Evolutionary conservation across 495 filamentous ascomycete species (phyloP).

Genomic region (Rostrohypoxylon terebratum): DNA sequence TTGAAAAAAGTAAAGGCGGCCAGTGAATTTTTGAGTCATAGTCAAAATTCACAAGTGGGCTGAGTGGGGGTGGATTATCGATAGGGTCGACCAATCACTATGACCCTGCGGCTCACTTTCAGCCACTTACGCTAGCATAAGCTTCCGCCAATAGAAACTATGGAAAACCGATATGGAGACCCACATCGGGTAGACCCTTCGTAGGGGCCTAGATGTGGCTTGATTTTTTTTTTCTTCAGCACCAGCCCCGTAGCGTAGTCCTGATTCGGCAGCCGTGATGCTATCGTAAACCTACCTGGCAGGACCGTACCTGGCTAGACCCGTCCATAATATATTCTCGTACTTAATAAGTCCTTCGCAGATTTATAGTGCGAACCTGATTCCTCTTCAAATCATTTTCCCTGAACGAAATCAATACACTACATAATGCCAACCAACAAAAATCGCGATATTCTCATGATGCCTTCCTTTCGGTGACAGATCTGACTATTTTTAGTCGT

Average conservation of each 20-base stretch:
- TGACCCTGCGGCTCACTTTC: background rate
- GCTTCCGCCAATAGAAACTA: background rate
- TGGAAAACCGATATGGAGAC: background rate
- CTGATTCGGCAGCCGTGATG: constrained; percentile 9
- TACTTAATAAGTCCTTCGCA: background rate
- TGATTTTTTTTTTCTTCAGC: constrained; percentile 20
- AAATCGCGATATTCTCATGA: constrained; percentile 21
- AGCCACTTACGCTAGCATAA: background rate
- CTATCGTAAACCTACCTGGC: constrained; percentile 31
- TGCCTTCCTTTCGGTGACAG: constrained; percentile 40
- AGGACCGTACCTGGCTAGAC: constrained; percentile 39
- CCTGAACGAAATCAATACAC: background rate
- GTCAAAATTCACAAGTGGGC: constrained; percentile 18
- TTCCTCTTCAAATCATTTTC: constrained; percentile 2
- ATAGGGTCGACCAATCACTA: constrained; percentile 32
- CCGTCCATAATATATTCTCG: constrained; percentile 5
- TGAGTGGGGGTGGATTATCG: constrained; percentile 46
- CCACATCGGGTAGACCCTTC: background rate
- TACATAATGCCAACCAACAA: constrained; percentile 21
- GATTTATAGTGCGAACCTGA: background rate
- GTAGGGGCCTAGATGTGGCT: constrained; percentile 23
- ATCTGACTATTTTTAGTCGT: background rate
- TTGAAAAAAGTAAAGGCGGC: constrained; percentile 22
- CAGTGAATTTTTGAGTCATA: constrained; percentile 48
- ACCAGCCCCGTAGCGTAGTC: background rate